Base-by-base conservation (phyloP, 2,329 filamentous ascomycete species). In the Rhynchosporium agropyri region DNA sequence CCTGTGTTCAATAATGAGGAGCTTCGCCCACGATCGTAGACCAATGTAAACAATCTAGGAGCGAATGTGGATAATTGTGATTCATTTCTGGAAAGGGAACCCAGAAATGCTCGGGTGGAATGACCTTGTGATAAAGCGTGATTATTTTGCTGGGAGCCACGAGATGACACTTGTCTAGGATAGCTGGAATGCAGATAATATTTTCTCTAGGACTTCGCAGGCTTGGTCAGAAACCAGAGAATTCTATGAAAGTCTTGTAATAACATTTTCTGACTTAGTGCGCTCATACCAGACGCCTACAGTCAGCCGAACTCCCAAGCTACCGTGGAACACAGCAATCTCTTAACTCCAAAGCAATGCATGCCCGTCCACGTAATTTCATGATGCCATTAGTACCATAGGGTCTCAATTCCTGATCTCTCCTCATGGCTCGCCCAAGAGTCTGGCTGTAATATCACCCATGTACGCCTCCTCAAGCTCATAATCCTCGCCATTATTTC, bases 401-500 rank as follows among this genome's bases (percentile, higher is more conserved):
- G 28, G 15, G 36, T 13, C n/a, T 40, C 15, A 29, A 3, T 43
- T 33, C 28, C 13, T 20, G 10, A 3, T 51, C 5, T n/a, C 29
- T 3, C 12, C 43, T 72, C 64, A 74, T 51, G 85, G 83, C 76
- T 97, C 93, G 43, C 90, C 90, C 40, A 97, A 86, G 6, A 98
- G 83, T 63, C 89, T 83, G 20, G 92, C 91, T 0, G 91, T 96
- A 66, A 98, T 89, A 69, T 97, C 92, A 3, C 91, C 92, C 84
- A 96, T 91, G 70, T 92, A 93, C 1, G 89, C 92, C 71, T 95
- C 90, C 73, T 96, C 91, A n/a, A 97, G 79, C 71, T 91, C 88
- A 74, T 62, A 62, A 28, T 62, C 60, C 20, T 57, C 51, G 10
- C 60, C 60, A 33, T 51, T 51, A 36, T 62, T 62, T 31, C 51